Percentiles rank a stretch among this genome's conserved stretches.
These are phyloP conservation scores for Penicillium sp. DNA, from an alignment of 2,329 filamentous ascomycete species.

Conservation along the genomic window DNA sequence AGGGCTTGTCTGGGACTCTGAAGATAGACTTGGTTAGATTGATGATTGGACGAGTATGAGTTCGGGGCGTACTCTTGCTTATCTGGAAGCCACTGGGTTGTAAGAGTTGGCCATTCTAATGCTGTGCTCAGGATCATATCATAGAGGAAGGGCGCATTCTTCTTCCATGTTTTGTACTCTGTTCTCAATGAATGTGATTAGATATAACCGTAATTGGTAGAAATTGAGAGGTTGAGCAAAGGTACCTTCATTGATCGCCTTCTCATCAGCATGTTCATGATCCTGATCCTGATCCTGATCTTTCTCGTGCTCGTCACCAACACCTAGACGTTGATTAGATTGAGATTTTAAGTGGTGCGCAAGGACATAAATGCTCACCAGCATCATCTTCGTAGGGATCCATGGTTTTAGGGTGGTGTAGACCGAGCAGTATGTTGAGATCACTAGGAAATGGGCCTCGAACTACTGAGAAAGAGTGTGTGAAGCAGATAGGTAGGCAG, in stretches of 20 bases:
- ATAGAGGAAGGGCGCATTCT: conserved; percentile 97
- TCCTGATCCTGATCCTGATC: conserved; percentile 51
- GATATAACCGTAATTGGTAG: background rate
- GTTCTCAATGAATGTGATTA: conserved; percentile 8
- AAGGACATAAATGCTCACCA: conserved; percentile 15
- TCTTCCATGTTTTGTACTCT: conserved; percentile 99
- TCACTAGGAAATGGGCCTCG: background rate
- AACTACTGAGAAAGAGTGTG: background rate
- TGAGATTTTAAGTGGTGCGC: conserved; percentile 14
- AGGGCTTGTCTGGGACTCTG: conserved; percentile 77
- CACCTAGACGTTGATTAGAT: conserved; percentile 24
- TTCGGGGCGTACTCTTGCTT: conserved; percentile 66
- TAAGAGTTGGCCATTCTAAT: conserved; percentile 94
- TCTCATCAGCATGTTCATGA: conserved; percentile 75
- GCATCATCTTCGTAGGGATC: conserved; percentile 40
- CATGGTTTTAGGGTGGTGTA: conserved; percentile 24
- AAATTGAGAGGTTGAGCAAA: background rate
- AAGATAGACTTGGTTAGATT: conserved; percentile 4
- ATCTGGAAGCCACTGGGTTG: conserved; percentile 97
- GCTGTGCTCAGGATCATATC: conserved; percentile 96
- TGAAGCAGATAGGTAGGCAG: background rate
- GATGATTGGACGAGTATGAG: background rate
- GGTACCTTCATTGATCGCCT: conserved; percentile 90
- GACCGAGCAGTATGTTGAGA: conserved; percentile 1
- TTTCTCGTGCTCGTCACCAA: conserved; percentile 40